Evolutionary conservation across 768 basidiomycete genomes (phyloP).

Genomic region (Dacryopinax spathularia): DNA sequence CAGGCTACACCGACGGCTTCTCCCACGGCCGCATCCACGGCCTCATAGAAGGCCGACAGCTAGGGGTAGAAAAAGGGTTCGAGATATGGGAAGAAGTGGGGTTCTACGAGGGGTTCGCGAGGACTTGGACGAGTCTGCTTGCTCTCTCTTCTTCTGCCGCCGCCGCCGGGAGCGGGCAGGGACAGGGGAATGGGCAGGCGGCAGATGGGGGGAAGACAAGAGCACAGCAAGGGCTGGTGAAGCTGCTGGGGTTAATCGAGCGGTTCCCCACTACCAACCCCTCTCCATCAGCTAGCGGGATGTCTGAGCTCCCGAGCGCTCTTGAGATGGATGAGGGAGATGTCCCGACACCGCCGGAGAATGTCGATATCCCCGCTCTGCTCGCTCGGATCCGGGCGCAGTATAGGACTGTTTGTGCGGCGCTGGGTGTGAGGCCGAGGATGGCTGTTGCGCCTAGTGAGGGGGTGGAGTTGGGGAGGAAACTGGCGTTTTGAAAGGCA

Average conservation of each 20-base stretch:
- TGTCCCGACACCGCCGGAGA: constrained; percentile 4
- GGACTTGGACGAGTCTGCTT: constrained; percentile 36
- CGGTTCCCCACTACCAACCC: constrained; percentile 73
- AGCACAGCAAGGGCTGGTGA: constrained; percentile 44
- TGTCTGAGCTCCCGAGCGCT: constrained; percentile 17
- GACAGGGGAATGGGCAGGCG: constrained; percentile 1
- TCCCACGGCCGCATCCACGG: constrained; percentile 83
- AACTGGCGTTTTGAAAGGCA: background rate
- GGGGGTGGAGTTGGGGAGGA: background rate
- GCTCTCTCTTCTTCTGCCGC: background rate
- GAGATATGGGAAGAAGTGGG: constrained; percentile 97
- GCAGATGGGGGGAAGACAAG: constrained; percentile 18
- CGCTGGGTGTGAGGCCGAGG: constrained; percentile 50
- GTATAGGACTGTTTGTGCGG: constrained; percentile 75
- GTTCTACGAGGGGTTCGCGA: constrained; percentile 77
- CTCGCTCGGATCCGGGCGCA: constrained; percentile 75
- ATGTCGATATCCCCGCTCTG: constrained; percentile 55
- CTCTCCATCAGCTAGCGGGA: constrained; percentile 20
- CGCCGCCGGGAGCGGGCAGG: background rate
- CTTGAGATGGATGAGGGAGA: constrained; percentile 14
- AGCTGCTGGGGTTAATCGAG: constrained; percentile 54
- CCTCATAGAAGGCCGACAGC: constrained; percentile 73
- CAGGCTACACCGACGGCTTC: constrained; percentile 63
- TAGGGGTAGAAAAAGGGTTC: constrained; percentile 81
- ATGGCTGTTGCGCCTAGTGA: constrained; percentile 11